Percentiles rank a stretch among this genome's conserved stretches.
phyloP scores from a whole-genome alignment of 2,329 filamentous ascomycete genomes.

The Botryotinia calthae region DNA sequence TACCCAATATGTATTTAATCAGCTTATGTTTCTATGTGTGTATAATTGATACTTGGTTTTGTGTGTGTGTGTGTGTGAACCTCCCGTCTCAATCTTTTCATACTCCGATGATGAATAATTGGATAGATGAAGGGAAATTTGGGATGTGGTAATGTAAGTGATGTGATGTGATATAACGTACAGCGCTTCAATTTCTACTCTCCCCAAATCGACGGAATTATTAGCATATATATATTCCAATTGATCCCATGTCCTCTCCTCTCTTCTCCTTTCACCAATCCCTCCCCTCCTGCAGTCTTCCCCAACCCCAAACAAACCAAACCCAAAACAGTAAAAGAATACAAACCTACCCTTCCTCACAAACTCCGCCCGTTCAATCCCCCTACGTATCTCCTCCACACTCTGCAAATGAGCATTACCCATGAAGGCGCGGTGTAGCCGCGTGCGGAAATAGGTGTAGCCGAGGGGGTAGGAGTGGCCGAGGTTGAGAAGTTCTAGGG shows the following conservation, averaged over 20 bases:
- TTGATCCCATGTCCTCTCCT: not conserved
- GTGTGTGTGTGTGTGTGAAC: not conserved
- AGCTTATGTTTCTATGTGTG: not conserved
- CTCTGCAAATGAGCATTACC: constrained; percentile 68
- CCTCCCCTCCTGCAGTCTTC: not conserved
- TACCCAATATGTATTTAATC: constrained; percentile 24
- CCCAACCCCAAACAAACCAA: too few species aligned
- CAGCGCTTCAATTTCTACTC: constrained; percentile 83
- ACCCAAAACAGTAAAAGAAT: too few species aligned
- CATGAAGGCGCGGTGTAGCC: constrained; percentile 82
- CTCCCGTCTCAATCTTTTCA: not conserved
- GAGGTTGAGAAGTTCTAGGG: constrained; percentile 74
- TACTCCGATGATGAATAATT: not conserved
- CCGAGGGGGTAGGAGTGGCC: constrained; percentile 86
- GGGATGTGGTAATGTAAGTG: not conserved
- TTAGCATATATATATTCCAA: constrained; percentile 7
- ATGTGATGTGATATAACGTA: constrained; percentile 50
- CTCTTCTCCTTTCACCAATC: not conserved
- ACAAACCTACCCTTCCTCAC: constrained; percentile 81
- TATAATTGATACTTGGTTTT: not conserved
- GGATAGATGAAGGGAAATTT: not conserved
- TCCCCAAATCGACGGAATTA: not conserved
- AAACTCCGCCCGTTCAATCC: constrained; percentile 76
- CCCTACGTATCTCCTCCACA: constrained; percentile 71
- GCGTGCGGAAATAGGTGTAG: constrained; percentile 74